A percentile compares a stretch with the other conserved stretches of the same genome.
phyloP scores from a whole-genome alignment of 2,329 filamentous ascomycete genomes.

The Leptographium lundbergii region DNA sequence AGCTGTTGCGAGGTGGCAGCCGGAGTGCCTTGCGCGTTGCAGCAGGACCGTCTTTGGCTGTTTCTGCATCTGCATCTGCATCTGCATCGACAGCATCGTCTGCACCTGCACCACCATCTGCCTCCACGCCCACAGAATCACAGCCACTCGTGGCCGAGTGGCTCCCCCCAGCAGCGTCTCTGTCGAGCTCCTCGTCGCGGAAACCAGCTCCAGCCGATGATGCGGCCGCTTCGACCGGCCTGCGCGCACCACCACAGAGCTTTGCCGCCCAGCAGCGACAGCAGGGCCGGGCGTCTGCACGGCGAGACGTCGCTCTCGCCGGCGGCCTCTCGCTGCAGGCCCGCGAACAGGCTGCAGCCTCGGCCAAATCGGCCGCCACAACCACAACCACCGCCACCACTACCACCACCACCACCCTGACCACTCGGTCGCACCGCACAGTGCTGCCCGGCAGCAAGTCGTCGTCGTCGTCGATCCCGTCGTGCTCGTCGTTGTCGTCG shows the following conservation, averaged over 20 bases:
- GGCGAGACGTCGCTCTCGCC: slow-evolving; percentile 9
- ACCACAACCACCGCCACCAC: slow-evolving; percentile 7
- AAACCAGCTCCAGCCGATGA: slow-evolving; percentile 16
- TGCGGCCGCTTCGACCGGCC: slow-evolving; percentile 18
- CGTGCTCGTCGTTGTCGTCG: neutral
- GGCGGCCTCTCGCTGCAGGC: slow-evolving; percentile 11
- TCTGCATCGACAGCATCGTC: neutral
- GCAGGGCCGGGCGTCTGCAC: slow-evolving; percentile 28
- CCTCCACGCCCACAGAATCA: neutral
- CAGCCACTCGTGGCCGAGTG: slow-evolving; percentile 8
- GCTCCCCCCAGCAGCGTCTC: slow-evolving; percentile 11
- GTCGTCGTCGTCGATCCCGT: neutral
- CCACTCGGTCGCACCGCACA: neutral
- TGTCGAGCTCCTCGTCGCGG: slow-evolving; percentile 3
- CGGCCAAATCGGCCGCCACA: neutral
- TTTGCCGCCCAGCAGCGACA: slow-evolving; percentile 54
- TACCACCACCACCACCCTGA: neutral
- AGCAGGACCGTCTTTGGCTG: neutral
- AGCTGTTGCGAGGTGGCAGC: slow-evolving; percentile 13
- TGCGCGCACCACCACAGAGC: slow-evolving; percentile 47
- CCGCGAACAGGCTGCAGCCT: slow-evolving; percentile 10
- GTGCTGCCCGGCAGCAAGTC: neutral
- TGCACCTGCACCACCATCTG: too few relatives aligned
- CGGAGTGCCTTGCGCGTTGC: neutral
- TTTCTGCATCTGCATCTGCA: slow-evolving; percentile 2